phyloP scores from a whole-genome alignment of 2,329 filamentous ascomycete genomes.

The Trichoderma arundinaceum region DNA sequence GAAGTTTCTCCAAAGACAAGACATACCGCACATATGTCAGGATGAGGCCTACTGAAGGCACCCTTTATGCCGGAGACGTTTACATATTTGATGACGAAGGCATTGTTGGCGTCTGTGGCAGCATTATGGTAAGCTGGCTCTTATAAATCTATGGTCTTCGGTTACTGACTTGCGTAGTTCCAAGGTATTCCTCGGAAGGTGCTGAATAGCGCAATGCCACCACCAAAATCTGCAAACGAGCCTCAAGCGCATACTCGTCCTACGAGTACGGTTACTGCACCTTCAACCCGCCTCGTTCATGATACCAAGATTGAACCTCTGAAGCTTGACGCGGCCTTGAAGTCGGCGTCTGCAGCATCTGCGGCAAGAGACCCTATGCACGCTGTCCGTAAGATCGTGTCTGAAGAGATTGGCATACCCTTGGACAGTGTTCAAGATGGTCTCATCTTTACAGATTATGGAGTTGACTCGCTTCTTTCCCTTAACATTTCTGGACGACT shows the following conservation, averaged over 20 bases:
- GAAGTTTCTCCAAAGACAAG: conserved; percentile 18
- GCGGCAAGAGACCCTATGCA: conserved; percentile 17
- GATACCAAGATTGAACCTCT: not conserved
- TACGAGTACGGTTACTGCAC: not conserved
- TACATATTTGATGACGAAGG: conserved; percentile 61
- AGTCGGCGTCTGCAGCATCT: conserved; percentile 13
- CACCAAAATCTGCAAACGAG: conserved; percentile 1
- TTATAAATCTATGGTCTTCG: not conserved
- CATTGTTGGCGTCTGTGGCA: conserved; percentile 55
- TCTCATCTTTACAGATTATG: conserved; percentile 22
- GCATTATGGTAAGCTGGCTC: conserved; percentile 50
- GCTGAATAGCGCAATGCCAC: conserved; percentile 9
- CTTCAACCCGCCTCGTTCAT: not conserved
- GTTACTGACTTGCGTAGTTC: conserved; percentile 8
- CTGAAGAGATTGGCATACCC: conserved; percentile 60
- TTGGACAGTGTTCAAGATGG: conserved; percentile 58
- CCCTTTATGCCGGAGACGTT: conserved; percentile 55
- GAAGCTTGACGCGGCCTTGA: conserved; percentile 23
- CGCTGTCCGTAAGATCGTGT: conserved; percentile 54
- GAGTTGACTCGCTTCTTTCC: conserved; percentile 29
- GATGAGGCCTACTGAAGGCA: conserved; percentile 59
- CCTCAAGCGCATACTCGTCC: not conserved
- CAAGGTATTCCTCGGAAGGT: conserved; percentile 23
- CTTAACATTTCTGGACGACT: conserved; percentile 30
- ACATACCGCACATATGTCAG: conserved; percentile 60